Base-by-base conservation (phyloP, 1,284 basidiomycete species). In the Heterobasidion annosum region DNA sequence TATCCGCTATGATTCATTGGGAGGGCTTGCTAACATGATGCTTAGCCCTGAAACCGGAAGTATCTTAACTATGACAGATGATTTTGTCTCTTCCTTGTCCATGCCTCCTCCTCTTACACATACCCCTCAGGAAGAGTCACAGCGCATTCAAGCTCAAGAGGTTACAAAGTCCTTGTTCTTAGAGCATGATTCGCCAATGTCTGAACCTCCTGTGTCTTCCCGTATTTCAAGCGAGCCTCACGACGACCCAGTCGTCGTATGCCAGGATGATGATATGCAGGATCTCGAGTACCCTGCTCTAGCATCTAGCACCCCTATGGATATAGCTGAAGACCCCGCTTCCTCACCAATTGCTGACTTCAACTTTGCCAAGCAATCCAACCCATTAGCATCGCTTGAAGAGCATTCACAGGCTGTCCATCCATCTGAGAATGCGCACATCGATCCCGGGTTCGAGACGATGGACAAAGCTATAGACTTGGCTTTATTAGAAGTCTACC, bases 101-200 rank as follows among this genome's bases (percentile, higher is more conserved):
- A 25, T 25, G 25, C 25, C 25, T 25, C 25, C 25, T 25, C 25
- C 25, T 25, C 25, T 4, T 25, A 25, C 25, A 25, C 4, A 25
- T 25, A 25, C 25, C 25, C 25, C 25, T 25, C 25, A 25, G 25
- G 25, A 25, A 4, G 25, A 25, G 25, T 25, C 25, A 25, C 25
- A 25, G 25, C 25, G 25, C 5, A 25, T 25, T 25, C 25, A 25
- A 25, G 3, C 25, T 25, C 25, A 50, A 8, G 40, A 49, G 12
- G 40, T 40, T 42, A 50, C 50, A 51, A 16, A 54, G 34, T 46
- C 46, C 25, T 40, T 50, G 37, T 56, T 44, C 49, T 37, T 32
- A 40, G 51, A 19, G 51, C 58, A 44, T 46, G 65, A 60, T 13
- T 65, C 64, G 12, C 61, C 65, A 8, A 64, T 61, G 44, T 63